Evolutionary conservation across 257 asterid genomes (phyloP).

Genomic region (Perilla frutescens): DNA sequence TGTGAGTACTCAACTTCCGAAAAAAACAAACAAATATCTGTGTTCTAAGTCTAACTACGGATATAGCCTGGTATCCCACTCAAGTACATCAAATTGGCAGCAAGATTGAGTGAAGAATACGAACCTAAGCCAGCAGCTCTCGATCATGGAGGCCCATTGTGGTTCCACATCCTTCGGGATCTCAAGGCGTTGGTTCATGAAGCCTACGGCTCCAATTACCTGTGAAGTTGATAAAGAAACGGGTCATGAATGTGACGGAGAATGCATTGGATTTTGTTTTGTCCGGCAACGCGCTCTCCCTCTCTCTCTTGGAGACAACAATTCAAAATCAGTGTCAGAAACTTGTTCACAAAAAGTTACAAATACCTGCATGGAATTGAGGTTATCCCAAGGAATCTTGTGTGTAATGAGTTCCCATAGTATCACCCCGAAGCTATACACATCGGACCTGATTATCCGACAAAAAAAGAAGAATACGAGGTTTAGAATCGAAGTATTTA

Average conservation of each 20-base stretch:
- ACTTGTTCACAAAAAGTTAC: background rate
- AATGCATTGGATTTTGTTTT: background rate
- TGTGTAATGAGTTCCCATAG: conserved; percentile 94
- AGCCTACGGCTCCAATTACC: conserved; percentile 99
- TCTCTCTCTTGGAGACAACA: background rate
- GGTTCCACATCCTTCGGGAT: conserved; percentile 81
- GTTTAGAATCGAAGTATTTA: conserved; percentile 22
- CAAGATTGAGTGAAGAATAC: conserved; percentile 24
- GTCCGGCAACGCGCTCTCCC: background rate
- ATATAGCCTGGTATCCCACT: background rate
- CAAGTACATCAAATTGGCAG: background rate
- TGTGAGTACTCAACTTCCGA: background rate
- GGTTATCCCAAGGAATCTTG: conserved; percentile 96
- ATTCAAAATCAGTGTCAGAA: background rate
- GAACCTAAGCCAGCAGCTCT: conserved; percentile 90
- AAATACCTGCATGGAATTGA: conserved; percentile 92
- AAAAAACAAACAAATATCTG: background rate
- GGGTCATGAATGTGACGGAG: conserved; percentile 1
- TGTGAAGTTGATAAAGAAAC: conserved; percentile 38
- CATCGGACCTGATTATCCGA: conserved; percentile 70
- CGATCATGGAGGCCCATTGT: conserved; percentile 79
- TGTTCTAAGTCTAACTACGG: background rate
- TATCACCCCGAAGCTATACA: conserved; percentile 96
- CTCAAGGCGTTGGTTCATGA: conserved; percentile 92
- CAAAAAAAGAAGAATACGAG: conserved; percentile 30